Evolutionary conservation across 2,329 filamentous ascomycete species (phyloP).

Genomic region (Nigrospora osmanthi): DNA sequence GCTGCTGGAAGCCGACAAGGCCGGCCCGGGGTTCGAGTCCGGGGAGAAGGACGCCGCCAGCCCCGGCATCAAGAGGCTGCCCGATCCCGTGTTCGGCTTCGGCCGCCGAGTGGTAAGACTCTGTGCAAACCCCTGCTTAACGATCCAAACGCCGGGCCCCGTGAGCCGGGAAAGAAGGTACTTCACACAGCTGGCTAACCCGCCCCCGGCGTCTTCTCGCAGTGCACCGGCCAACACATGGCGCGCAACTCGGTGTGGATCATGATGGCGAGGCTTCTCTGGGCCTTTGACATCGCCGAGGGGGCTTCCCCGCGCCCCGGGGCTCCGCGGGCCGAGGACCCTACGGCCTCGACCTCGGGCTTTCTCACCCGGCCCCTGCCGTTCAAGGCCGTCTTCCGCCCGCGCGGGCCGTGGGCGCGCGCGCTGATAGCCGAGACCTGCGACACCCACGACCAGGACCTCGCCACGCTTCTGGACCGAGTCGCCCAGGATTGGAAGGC

Average conservation of each 20-base stretch:
- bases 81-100: conserved; percentile 35
- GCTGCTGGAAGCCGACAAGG: conserved; percentile 6
- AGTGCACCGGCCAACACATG: conserved; percentile 33
- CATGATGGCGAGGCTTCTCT: conserved; percentile 30
- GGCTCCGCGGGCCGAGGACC: conserved; percentile 11
- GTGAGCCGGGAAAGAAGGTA: no score
- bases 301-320: conserved; percentile 13
- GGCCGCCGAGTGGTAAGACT: conserved; percentile 28
- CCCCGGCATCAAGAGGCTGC: conserved; percentile 16
- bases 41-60: conserved; percentile 1
- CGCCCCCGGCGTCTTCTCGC: no score
- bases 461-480: conserved; percentile 1
- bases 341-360: conserved; percentile 16
- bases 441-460: conserved; percentile 4
- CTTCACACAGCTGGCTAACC: no score
- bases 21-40: no score
- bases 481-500: not conserved
- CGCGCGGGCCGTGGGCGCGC: conserved; percentile 19
- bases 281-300: conserved; percentile 31
- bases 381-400: conserved; percentile 18
- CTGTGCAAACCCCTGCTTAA: no score
- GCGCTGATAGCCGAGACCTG: conserved; percentile 11
- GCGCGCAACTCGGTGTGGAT: conserved; percentile 37
- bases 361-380: conserved; percentile 17
- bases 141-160: no score